A percentile compares a stretch with the other conserved stretches of the same genome.
Conservation (phyloP, 768 basidiomycete genomes). For the Hypholoma sublateritium region DNA sequence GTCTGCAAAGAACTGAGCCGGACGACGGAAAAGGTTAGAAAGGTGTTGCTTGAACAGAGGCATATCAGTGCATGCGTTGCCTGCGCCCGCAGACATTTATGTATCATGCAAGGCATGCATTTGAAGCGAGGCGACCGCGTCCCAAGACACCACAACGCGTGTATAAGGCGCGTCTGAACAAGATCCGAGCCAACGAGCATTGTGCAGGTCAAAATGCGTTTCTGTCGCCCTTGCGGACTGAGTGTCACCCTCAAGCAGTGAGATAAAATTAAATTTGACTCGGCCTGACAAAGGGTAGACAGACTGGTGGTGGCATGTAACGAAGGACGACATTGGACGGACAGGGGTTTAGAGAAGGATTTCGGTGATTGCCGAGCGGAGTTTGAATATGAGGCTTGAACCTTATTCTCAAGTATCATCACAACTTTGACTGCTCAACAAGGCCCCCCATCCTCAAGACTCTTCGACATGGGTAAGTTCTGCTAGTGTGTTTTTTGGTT, state of each 20-base stretch:
- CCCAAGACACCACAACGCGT: too few species aligned
- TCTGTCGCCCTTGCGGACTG: too few species aligned
- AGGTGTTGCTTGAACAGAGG: too few species aligned
- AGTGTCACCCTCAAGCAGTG: too few species aligned
- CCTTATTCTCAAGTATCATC: slow-evolving; percentile 56
- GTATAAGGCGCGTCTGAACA: too few species aligned
- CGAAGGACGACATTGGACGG: neutral
- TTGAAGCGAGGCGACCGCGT: neutral
- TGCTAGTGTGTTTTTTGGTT: slow-evolving; percentile 23
- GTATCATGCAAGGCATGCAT: neutral
- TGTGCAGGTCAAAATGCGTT: too few species aligned
- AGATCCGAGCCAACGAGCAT: too few species aligned
- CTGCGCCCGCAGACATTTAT: neutral
- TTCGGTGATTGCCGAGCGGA: slow-evolving; percentile 35
- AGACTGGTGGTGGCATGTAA: too few species aligned
- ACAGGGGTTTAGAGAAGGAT: neutral
- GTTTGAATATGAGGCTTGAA: slow-evolving; percentile 34
- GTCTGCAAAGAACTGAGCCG: slow-evolving; percentile 24
- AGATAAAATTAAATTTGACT: too few species aligned
- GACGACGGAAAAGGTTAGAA: too few species aligned
- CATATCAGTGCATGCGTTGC: too few species aligned
- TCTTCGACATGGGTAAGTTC: slow-evolving; percentile 73
- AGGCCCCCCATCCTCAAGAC: slow-evolving; percentile 66
- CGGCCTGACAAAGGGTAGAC: too few species aligned
- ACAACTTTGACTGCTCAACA: slow-evolving; percentile 41